These are phyloP conservation scores for Bromus sterilis DNA, from an alignment of 176 grass and related monocot genomes.

Conservation along the genomic window DNA sequence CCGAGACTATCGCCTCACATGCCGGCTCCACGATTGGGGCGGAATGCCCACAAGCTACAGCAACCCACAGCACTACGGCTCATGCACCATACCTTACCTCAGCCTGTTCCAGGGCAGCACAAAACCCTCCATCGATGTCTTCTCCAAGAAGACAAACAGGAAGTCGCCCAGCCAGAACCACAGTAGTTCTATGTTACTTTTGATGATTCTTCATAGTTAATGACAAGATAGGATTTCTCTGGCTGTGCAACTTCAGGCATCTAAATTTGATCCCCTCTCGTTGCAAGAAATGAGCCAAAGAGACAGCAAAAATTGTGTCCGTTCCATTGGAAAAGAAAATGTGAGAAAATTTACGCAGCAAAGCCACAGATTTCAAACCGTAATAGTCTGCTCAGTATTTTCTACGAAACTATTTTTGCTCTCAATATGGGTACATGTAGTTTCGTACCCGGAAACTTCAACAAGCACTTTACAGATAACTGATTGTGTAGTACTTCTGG, in stretches of 20 bases:
- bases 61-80: no score
- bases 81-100: no score
- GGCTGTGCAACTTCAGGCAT: background rate
- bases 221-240: background rate
- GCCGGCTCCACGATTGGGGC: no score
- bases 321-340: background rate
- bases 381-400: constrained; percentile 28
- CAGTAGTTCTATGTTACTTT: background rate
- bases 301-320: background rate
- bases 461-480: constrained; percentile 48
- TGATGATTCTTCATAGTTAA: background rate
- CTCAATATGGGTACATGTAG: constrained; percentile 41
- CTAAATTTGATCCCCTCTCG: background rate
- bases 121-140: no score
- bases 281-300: background rate
- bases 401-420: constrained; percentile 35
- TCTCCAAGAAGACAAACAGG: no score
- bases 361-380: constrained; percentile 1
- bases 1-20: no score
- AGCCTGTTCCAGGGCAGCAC: no score
- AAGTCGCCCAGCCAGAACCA: no score
- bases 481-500: constrained; percentile 22
- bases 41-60: no score
- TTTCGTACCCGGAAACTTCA: constrained; percentile 26
- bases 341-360: constrained; percentile 15